Evolutionary conservation across 1,284 basidiomycete species (phyloP), one percentile per base, ranked within the genome.

Genomic region (Cystobasidium pallidum): DNA sequence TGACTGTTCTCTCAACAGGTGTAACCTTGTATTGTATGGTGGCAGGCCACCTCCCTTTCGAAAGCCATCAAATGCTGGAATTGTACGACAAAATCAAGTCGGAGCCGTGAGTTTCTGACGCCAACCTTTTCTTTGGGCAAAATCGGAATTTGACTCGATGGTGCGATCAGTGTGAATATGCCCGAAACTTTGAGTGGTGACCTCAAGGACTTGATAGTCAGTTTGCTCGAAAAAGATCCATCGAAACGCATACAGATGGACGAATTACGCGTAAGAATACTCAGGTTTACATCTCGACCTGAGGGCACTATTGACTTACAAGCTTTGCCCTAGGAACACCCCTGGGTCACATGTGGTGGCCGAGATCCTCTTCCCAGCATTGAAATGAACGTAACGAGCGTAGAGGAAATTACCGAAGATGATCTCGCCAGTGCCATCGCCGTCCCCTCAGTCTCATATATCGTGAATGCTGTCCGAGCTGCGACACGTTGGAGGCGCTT

Each of bases 21-120:
- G 84, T 86, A 1, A 85, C 85, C 0, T 79, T 86, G 0, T 86
- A 85, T 77, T 84, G 84, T 77, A 84, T 86, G 81, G 79, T 85
- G 0, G 81, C 82, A 0, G 86, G 85, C 0, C 78, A 77, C 19
- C 75, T 86, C 13, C 86, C 86, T 0, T 86, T 86, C 75, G 80
- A 83, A 66, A 80, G 81, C 15, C 75, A 80, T 7, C 82, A 84
- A 54, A 81, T 84, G 1, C 78, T 84, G 39, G 84, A 84, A 32
- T 79, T 86, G 52, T 84, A 83, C 76, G 78, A 83, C 2, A 75
- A 81, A 17, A 85, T 86, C 73, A 80, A 81, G 64, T 80, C 81
- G 39, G 78, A 83, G 66, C 78, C 81, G 83, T 83, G 47, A 75
- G 82, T 79, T 4, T 6, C n/a, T 47, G 3, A 19, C 45, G 15